Evolutionary conservation across 1,284 basidiomycete genomes (phyloP), one percentile per base, ranked within the genome.

Genomic region (Bondarzewia mesenterica): DNA sequence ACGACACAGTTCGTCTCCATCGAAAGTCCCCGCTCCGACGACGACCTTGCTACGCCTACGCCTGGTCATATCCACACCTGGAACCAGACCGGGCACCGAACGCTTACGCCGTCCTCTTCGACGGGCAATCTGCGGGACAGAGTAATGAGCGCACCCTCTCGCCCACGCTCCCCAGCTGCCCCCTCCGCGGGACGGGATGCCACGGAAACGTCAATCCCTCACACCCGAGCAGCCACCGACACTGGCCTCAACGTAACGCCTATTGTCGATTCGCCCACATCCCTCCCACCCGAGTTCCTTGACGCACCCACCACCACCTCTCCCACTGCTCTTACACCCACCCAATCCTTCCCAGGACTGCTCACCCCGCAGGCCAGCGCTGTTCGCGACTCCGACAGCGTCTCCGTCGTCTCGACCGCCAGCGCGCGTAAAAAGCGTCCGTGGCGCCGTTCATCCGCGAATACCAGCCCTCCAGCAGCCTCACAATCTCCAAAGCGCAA

Each of bases 41-140:
- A 55, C 48, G 58, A 50, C 10, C 55, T 60, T 20, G 51, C 60
- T 25, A 68, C 66, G 7, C 64, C 65, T 29, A 65, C 59, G 0
- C 65, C 65, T 3, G 44, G 55, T 15, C 46, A 60, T 15, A 36
- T 61, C 57, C 44, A 62, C 53, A 40, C 62, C 2, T 49, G 37
- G 51, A 57, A 52, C 38, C 46, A 42, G 21, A 49, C 47, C 16
- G 50, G 23, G 29, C 52, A 53, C 35, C 66, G 58, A n/a, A 58
- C 64, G 35, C 59, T 67, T 20, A 60, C 67, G 1, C 65, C 63
- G 5, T 62, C 68, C 0, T 66, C 63, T 12, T 74, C 69, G 7
- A 63, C 65, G 1, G 66, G 67, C 6, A 70, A 71, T 54, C 61
- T 73, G 42, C 67, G 58, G 42, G 60, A 60, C 32, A 60, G 63